phyloP scores from a whole-genome alignment of 2,329 filamentous ascomycete species.

The Cytospora chrysosperma region DNA sequence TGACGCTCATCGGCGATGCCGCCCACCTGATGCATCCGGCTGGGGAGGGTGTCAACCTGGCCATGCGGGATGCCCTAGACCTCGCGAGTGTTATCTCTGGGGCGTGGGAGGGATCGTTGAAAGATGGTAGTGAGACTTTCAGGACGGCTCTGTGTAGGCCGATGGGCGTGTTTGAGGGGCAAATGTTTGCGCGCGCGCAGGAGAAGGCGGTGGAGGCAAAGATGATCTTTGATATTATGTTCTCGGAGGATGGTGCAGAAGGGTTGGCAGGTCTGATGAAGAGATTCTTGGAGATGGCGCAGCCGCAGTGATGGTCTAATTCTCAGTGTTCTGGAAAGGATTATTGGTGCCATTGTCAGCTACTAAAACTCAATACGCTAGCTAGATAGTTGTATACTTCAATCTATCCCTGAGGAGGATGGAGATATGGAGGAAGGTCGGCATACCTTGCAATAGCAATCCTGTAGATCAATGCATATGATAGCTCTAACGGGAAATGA shows the following conservation, averaged over 20 bases:
- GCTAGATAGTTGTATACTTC: too few species aligned
- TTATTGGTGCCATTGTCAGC: too few species aligned
- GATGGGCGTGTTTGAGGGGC: constrained; percentile 29
- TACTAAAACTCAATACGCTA: too few species aligned
- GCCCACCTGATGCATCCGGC: constrained; percentile 53
- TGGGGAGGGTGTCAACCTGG: constrained; percentile 55
- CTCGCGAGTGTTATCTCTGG: constrained; percentile 37
- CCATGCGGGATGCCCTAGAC: constrained; percentile 50
- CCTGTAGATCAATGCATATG: too few species aligned
- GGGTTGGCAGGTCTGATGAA: constrained; percentile 16
- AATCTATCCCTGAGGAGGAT: too few species aligned
- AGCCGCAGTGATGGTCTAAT: background rate
- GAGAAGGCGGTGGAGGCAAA: constrained; percentile 22
- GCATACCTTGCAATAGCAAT: too few species aligned
- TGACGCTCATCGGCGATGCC: constrained; percentile 54
- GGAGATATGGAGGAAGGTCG: too few species aligned
- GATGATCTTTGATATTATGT: constrained; percentile 21
- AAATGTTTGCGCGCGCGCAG: constrained; percentile 23
- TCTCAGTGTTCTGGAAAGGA: background rate
- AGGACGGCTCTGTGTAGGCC: constrained; percentile 24
- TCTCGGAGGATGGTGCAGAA: constrained; percentile 20
- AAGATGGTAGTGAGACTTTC: constrained; percentile 12
- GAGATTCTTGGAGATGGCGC: background rate
- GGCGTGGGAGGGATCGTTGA: background rate
- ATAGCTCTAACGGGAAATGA: too few species aligned